A percentile compares a stretch with the other conserved stretches of the same genome.
Conservation (phyloP, 768 basidiomycete genomes). For the Fomitopsis serialis region DNA sequence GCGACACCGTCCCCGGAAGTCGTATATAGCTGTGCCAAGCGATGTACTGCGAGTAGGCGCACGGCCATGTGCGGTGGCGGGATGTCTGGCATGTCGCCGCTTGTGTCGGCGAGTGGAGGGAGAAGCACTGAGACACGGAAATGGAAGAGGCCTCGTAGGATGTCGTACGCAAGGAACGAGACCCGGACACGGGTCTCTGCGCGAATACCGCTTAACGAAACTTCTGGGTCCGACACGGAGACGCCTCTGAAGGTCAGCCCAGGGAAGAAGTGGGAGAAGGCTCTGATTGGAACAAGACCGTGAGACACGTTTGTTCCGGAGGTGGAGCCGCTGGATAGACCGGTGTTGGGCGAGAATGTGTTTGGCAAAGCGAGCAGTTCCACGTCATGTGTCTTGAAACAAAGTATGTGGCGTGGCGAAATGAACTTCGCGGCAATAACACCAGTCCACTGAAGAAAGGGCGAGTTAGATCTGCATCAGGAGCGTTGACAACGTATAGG, state of each 20-base stretch:
- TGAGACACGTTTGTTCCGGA: background rate
- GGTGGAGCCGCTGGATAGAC: background rate
- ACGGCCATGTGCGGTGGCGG: conserved; percentile 32
- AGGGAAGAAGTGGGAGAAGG: conserved; percentile 10
- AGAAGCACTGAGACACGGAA: conserved; percentile 33
- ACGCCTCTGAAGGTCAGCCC: conserved; percentile 33
- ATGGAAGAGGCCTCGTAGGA: conserved; percentile 45
- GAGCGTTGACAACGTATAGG: background rate
- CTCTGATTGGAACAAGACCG: conserved; percentile 4
- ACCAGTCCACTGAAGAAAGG: conserved; percentile 31
- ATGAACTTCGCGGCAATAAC: conserved; percentile 41
- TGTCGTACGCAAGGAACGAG: conserved; percentile 37
- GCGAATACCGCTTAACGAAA: background rate
- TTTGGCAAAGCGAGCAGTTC: conserved; percentile 34
- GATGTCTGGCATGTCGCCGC: background rate
- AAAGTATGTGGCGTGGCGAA: conserved; percentile 41
- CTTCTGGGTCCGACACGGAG: conserved; percentile 13
- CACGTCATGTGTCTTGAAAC: conserved; percentile 46
- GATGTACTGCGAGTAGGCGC: conserved; percentile 36
- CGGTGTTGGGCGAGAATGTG: background rate
- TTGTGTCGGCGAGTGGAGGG: background rate
- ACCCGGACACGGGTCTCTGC: conserved; percentile 30
- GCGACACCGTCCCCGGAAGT: conserved; percentile 3
- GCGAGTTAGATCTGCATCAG: background rate
- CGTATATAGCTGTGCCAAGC: conserved; percentile 26